Evolutionary conservation across 345 rosid species (phyloP).

Genomic region (Jatropha curcas): DNA sequence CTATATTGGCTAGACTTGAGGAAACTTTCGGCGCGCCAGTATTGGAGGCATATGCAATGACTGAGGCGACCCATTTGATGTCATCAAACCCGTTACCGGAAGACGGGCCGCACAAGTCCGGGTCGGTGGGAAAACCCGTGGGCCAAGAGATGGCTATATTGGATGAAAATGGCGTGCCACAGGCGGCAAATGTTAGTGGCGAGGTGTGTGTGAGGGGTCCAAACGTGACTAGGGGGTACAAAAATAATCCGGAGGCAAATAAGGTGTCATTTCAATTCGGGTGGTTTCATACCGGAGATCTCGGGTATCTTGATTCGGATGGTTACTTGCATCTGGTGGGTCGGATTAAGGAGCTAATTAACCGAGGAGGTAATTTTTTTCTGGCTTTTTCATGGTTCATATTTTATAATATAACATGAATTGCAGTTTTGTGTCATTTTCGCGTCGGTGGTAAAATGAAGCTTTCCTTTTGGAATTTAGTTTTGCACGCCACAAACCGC

Average conservation of each 20-base stretch:
- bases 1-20: constrained; percentile 68
- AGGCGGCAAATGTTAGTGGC: constrained; percentile 44
- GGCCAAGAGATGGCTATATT: constrained; percentile 81
- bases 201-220: constrained; percentile 89
- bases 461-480: neutral
- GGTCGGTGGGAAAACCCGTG: constrained; percentile 85
- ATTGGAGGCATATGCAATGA: constrained; percentile 91
- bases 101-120: constrained; percentile 71
- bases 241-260: constrained; percentile 85
- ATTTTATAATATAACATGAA: too few relatives aligned
- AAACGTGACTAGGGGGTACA: constrained; percentile 87
- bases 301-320: constrained; percentile 74
- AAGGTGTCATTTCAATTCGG: constrained; percentile 72
- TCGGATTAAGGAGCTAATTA: constrained; percentile 93
- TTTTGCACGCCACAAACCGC: neutral
- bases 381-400: too few relatives aligned
- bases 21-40: constrained; percentile 76
- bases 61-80: constrained; percentile 82
- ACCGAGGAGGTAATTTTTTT: constrained; percentile 75
- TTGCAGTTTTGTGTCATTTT: neutral
- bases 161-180: constrained; percentile 59
- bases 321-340: constrained; percentile 91
- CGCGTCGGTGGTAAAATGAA: too few relatives aligned
- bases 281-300: constrained; percentile 96
- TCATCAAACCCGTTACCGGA: constrained; percentile 80